Percentiles rank a stretch among this genome's conserved stretches.
phyloP scores from a whole-genome alignment of 2,329 filamentous ascomycete species.

The Exophiala sp. region DNA sequence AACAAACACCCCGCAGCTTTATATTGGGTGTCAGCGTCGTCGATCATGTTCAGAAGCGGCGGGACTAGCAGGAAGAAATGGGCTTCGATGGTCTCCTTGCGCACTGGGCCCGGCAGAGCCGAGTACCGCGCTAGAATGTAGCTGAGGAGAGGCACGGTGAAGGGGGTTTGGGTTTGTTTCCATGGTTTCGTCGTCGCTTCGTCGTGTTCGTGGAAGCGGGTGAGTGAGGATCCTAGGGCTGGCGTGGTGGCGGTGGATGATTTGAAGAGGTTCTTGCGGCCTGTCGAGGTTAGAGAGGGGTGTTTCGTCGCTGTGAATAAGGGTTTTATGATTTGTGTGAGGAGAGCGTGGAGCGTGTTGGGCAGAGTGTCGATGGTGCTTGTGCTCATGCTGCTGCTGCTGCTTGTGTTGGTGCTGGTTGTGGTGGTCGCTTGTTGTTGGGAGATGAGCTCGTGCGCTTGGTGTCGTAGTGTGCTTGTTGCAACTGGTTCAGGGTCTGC shows the following conservation, averaged over 20 bases:
- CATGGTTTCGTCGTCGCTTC: conserved; percentile 20
- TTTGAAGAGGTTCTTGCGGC: conserved; percentile 43
- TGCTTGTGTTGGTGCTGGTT: neutral
- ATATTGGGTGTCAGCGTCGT: conserved; percentile 36
- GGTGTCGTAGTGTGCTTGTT: neutral
- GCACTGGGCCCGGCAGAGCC: neutral
- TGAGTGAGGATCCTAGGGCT: conserved; percentile 35
- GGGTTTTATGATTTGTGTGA: conserved; percentile 34
- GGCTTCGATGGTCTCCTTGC: conserved; percentile 33
- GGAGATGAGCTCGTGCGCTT: conserved; percentile 4
- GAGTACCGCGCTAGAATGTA: conserved; percentile 17
- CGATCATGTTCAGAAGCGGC: conserved; percentile 40
- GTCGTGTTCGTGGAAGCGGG: conserved; percentile 3
- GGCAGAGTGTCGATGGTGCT: conserved; percentile 12
- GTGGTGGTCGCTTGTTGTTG: neutral
- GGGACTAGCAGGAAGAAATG: conserved; percentile 44
- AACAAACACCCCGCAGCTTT: conserved; percentile 39
- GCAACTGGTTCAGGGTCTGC: neutral
- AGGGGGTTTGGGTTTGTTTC: conserved; percentile 19
- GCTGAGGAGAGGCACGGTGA: conserved; percentile 15
- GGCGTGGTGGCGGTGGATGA: conserved; percentile 30
- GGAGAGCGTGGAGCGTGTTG: conserved; percentile 23
- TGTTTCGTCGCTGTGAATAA: conserved; percentile 40
- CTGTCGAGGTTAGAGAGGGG: conserved; percentile 39
- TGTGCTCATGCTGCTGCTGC: neutral